Evolutionary conservation across 2,329 filamentous ascomycete genomes (phyloP).

Genomic region (Colletotrichum spaethianum): DNA sequence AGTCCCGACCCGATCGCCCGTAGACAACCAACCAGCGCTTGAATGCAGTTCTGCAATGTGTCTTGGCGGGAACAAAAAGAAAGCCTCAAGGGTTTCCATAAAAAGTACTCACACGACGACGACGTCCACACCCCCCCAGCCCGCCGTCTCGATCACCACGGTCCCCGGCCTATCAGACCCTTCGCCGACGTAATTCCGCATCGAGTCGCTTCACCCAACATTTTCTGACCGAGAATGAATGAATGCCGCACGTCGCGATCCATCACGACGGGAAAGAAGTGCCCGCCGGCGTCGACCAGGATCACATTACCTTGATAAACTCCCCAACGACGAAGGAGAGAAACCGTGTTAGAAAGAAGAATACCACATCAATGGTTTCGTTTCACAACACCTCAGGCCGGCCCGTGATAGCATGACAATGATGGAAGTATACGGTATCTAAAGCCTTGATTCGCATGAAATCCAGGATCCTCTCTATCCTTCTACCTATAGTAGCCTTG

Average conservation of each 20-base stretch:
- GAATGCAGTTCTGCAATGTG: too few relatives aligned
- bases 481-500: slow-evolving; percentile 4
- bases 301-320: neutral
- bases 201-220: slow-evolving; percentile 17
- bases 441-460: slow-evolving; percentile 6
- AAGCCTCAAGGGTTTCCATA: neutral
- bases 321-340: neutral
- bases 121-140: neutral
- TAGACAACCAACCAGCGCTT: neutral
- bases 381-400: slow-evolving; percentile 8
- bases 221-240: slow-evolving; percentile 21
- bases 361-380: neutral
- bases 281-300: neutral
- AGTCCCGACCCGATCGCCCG: neutral
- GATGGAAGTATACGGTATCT: neutral
- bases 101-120: neutral
- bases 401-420: slow-evolving; percentile 19
- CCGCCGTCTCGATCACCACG: neutral
- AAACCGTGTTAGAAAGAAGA: too few relatives aligned
- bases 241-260: neutral
- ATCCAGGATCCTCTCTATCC: neutral
- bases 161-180: neutral
- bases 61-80: neutral
- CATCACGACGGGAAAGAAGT: slow-evolving; percentile 1
- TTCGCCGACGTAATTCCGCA: slow-evolving; percentile 26